Conservation (phyloP, 164 flowering plant species). For the Aristolochia contorta region DNA sequence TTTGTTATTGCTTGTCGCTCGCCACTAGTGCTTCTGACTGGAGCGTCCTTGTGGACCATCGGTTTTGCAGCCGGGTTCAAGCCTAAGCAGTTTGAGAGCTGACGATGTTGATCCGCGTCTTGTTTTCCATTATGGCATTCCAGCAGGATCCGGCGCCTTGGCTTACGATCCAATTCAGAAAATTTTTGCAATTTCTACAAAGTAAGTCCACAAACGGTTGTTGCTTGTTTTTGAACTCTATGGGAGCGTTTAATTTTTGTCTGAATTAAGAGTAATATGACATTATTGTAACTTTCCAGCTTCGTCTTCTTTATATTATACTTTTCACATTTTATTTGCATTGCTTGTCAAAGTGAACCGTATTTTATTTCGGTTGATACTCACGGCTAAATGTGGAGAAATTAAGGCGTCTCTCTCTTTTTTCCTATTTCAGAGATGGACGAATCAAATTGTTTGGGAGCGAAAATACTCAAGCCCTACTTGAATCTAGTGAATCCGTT, state of each 20-base stretch:
- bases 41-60: not conserved
- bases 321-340: not conserved
- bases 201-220: slow-evolving; percentile 25
- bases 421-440: slow-evolving; percentile 58
- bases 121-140: slow-evolving; percentile 80
- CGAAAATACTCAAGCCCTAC: slow-evolving; percentile 57
- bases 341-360: too few species aligned
- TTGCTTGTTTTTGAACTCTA: not conserved
- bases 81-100: slow-evolving; percentile 39
- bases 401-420: not conserved
- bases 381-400: not conserved
- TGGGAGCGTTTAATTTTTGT: not conserved
- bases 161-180: slow-evolving; percentile 71
- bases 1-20: not conserved
- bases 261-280: not conserved
- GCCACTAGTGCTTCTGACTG: too few species aligned
- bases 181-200: slow-evolving; percentile 69
- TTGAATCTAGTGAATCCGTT: slow-evolving; percentile 42
- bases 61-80: slow-evolving; percentile 44
- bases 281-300: not conserved
- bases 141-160: slow-evolving; percentile 41
- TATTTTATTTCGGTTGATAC: not conserved
- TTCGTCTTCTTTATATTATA: not conserved
- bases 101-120: slow-evolving; percentile 55
- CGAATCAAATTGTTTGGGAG: slow-evolving; percentile 69